These are phyloP conservation scores for Sporothrix schenckii DNA, from an alignment of 2,329 filamentous ascomycete species.

Conservation along the genomic window DNA sequence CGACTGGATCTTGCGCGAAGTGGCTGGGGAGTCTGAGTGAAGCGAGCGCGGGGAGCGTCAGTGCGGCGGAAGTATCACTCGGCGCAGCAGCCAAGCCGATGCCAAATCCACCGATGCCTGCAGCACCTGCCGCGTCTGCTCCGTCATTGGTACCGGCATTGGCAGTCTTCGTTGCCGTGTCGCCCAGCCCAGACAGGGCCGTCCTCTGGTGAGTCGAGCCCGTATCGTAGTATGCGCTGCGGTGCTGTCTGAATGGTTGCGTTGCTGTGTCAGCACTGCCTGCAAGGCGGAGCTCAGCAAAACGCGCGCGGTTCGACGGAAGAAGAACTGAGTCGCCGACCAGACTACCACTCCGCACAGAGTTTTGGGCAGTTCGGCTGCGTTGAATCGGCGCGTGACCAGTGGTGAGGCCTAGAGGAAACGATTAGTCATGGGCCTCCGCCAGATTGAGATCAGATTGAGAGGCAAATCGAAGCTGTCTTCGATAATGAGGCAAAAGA, in stretches of 20 bases:
- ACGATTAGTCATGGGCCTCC: not conserved
- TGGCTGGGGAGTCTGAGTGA: not conserved
- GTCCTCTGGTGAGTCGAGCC: not conserved
- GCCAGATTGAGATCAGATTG: not conserved
- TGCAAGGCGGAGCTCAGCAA: not conserved
- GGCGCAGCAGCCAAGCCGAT: too few relatives aligned
- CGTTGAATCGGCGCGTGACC: not conserved
- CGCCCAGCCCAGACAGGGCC: too few relatives aligned
- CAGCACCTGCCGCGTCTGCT: too few relatives aligned
- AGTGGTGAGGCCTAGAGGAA: not conserved
- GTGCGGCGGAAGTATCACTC: too few relatives aligned
- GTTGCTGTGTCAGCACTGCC: not conserved
- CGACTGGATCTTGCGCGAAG: not conserved
- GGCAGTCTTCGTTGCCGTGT: too few relatives aligned
- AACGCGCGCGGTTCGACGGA: not conserved
- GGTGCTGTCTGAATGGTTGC: not conserved
- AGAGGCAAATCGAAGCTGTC: not conserved
- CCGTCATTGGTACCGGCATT: too few relatives aligned
- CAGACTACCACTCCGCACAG: not conserved
- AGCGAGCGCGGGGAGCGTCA: not conserved
- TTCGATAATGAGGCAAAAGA: not conserved
- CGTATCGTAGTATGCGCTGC: not conserved
- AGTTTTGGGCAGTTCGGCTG: not conserved
- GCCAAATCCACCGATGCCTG: too few relatives aligned
- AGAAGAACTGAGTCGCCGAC: not conserved